phyloP scores from a whole-genome alignment of 495 filamentous ascomycete genomes.

The Glonium stellatum region DNA sequence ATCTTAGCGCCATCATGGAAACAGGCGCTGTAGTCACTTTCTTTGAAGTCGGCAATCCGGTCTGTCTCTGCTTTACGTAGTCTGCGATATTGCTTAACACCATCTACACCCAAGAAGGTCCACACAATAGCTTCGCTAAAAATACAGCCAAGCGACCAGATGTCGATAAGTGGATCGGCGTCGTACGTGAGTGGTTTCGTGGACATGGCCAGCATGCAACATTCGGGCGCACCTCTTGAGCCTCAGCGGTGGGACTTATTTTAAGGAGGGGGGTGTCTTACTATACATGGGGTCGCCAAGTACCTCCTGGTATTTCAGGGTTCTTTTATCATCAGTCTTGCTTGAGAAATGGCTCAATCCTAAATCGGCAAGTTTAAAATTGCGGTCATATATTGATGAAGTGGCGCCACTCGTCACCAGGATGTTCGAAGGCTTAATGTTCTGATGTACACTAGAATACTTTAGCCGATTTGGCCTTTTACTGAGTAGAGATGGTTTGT shows the following conservation, averaged over 20 bases:
- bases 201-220: neutral
- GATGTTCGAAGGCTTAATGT: constrained; percentile 25
- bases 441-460: constrained; percentile 15
- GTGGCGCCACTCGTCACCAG: constrained; percentile 3
- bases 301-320: neutral
- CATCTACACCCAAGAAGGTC: neutral
- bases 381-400: constrained; percentile 6
- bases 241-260: neutral
- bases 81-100: neutral
- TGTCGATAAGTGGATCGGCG: neutral
- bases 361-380: constrained; percentile 22
- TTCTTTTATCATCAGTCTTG: neutral
- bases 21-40: too few relatives aligned
- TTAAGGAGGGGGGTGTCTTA: neutral
- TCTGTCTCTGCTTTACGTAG: neutral
- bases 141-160: neutral
- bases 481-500: constrained; percentile 15
- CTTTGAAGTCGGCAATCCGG: too few relatives aligned
- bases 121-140: neutral
- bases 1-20: too few relatives aligned
- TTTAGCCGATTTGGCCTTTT: neutral
- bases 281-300: constrained; percentile 16
- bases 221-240: neutral
- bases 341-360: constrained; percentile 14
- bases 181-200: neutral